phyloP scores from a whole-genome alignment of 2,329 filamentous ascomycete species.

The Dryadomyces quercus-mongolicae region DNA sequence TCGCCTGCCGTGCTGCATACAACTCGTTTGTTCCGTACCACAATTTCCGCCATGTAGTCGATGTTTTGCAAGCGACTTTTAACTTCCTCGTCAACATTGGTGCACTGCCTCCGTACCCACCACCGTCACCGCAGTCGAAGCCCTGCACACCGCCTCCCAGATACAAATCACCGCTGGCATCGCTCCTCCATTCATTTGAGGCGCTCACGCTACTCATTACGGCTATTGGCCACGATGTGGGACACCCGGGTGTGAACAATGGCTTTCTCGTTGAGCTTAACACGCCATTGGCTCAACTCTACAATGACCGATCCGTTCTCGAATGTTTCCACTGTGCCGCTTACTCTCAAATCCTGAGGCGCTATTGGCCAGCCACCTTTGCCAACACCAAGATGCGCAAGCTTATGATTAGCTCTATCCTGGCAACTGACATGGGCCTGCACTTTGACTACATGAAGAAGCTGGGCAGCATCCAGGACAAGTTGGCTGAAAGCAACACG shows the following conservation, averaged over 20 bases:
- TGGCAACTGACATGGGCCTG: constrained; percentile 93
- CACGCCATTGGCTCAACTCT: constrained; percentile 83
- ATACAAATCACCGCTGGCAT: constrained; percentile 56
- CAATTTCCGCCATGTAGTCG: constrained; percentile 94
- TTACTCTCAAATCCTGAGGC: constrained; percentile 86
- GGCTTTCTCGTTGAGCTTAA: constrained; percentile 88
- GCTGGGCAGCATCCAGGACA: constrained; percentile 68
- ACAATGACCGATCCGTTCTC: constrained; percentile 92
- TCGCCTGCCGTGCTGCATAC: constrained; percentile 86
- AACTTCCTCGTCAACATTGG: constrained; percentile 77
- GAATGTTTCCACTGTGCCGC: constrained; percentile 97
- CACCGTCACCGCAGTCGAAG: background rate
- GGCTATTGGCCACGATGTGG: constrained; percentile 96
- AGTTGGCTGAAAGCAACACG: constrained; percentile 53
- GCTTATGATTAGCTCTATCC: constrained; percentile 92
- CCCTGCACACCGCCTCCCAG: constrained; percentile 53
- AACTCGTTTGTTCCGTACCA: constrained; percentile 95
- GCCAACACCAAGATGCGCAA: constrained; percentile 68
- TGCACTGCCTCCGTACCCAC: constrained; percentile 57
- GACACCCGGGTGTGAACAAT: constrained; percentile 96
- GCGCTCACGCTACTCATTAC: constrained; percentile 81
- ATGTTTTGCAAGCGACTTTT: constrained; percentile 89
- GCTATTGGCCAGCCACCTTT: constrained; percentile 81
- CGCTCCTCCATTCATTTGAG: constrained; percentile 74
- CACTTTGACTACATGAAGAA: constrained; percentile 96